phyloP scores from a whole-genome alignment of 2,329 filamentous ascomycete genomes.

The Coniochaeta sp. region DNA sequence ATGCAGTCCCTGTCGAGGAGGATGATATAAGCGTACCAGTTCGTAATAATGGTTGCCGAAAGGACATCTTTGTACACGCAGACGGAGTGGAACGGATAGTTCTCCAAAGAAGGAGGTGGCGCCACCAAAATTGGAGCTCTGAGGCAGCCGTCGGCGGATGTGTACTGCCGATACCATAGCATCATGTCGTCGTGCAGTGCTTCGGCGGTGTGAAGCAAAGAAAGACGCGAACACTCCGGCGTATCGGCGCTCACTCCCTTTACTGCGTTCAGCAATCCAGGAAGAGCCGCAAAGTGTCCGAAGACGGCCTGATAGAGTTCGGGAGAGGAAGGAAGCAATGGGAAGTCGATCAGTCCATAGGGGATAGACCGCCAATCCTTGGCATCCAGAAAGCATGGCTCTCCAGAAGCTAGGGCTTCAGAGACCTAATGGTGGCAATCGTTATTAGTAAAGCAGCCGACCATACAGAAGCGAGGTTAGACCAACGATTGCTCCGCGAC shows the following conservation, averaged over 20 bases:
- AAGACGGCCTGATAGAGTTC: background rate
- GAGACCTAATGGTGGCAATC: background rate
- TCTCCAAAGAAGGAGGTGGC: background rate
- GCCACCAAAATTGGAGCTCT: background rate
- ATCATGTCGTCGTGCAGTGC: background rate
- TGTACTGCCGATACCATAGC: background rate
- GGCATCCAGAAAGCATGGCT: background rate
- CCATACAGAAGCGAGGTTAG: background rate
- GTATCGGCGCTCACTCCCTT: background rate
- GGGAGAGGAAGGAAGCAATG: background rate
- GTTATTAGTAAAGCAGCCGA: background rate
- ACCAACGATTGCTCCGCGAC: background rate
- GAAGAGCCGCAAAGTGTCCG: background rate
- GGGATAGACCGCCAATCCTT: background rate
- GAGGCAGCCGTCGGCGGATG: background rate
- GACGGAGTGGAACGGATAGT: background rate
- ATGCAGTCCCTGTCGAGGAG: background rate
- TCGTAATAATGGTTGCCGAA: background rate
- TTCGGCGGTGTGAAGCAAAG: background rate
- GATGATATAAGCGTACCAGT: background rate
- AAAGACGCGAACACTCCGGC: background rate
- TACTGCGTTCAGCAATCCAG: background rate
- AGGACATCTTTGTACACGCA: background rate
- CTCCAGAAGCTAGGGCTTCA: background rate
- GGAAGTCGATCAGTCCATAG: background rate